Evolutionary conservation across 1,284 basidiomycete genomes (phyloP).

Genomic region (Ceraceosorus guamensis): DNA sequence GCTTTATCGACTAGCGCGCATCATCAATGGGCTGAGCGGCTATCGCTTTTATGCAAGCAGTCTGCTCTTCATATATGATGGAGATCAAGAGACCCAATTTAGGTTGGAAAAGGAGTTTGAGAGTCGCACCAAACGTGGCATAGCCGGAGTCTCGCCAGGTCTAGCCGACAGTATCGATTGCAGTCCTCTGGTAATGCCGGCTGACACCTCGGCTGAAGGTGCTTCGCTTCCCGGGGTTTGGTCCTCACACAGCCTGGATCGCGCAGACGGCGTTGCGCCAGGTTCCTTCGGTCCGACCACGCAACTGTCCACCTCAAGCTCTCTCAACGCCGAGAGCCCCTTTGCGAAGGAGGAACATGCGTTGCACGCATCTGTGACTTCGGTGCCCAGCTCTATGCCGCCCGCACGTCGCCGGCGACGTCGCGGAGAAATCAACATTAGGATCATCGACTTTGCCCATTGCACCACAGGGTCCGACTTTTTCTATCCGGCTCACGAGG

Average conservation of each 20-base stretch:
- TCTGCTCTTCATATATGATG: conserved; percentile 94
- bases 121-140: conserved; percentile 5
- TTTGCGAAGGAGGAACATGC: not conserved
- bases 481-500: conserved; percentile 53
- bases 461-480: conserved; percentile 94
- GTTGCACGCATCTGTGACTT: not conserved
- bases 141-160: conserved; percentile 13
- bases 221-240: too few species aligned
- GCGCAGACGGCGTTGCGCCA: too few species aligned
- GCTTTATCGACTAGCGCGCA: conserved; percentile 84
- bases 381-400: conserved; percentile 6
- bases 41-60: conserved; percentile 98
- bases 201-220: not conserved
- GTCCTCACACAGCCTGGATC: too few species aligned
- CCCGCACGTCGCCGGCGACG: conserved; percentile 48
- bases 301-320: not conserved
- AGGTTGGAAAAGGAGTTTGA: conserved; percentile 46
- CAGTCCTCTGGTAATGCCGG: not conserved
- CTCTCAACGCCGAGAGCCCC: not conserved
- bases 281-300: not conserved
- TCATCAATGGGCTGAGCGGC: conserved; percentile 76
- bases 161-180: not conserved
- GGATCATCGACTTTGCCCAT: conserved; percentile 97
- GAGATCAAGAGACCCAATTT: conserved; percentile 77
- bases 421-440: conserved; percentile 83